A percentile compares a stretch with the other conserved stretches of the same genome.
Evolutionary conservation across 2,329 filamentous ascomycete species (phyloP).

Genomic region (Sporothrix dimorphospora): DNA sequence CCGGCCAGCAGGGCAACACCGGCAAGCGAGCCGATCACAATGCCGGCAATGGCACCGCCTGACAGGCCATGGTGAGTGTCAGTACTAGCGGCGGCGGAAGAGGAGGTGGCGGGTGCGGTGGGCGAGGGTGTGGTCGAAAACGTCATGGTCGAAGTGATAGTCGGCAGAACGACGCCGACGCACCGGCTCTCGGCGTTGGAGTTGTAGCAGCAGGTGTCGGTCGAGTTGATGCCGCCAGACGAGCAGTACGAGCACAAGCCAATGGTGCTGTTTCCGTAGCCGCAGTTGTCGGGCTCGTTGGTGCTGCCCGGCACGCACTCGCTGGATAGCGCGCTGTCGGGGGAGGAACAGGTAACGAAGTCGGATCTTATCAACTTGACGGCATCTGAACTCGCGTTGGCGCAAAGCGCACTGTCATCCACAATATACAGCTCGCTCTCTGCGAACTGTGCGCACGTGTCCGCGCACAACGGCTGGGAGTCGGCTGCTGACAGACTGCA

Average conservation of each 20-base stretch:
- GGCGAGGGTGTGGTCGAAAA: slow-evolving; percentile 54
- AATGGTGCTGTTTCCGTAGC: slow-evolving; percentile 70
- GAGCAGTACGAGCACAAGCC: slow-evolving; percentile 89
- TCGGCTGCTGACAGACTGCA: slow-evolving; percentile 69
- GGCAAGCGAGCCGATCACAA: slow-evolving; percentile 78
- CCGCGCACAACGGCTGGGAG: slow-evolving; percentile 80
- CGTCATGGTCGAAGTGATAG: slow-evolving; percentile 69
- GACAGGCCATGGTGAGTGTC: slow-evolving; percentile 56
- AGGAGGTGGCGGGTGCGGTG: slow-evolving; percentile 50
- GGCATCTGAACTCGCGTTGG: slow-evolving; percentile 65
- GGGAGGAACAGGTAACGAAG: slow-evolving; percentile 85
- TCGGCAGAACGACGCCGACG: slow-evolving; percentile 74
- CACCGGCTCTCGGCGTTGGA: slow-evolving; percentile 76
- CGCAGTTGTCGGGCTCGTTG: slow-evolving; percentile 88
- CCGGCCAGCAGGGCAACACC: slow-evolving; percentile 71
- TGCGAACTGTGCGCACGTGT: slow-evolving; percentile 81
- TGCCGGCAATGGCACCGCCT: slow-evolving; percentile 87
- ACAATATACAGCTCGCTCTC: slow-evolving; percentile 86
- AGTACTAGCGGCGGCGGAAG: slow-evolving; percentile 34
- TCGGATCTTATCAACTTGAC: slow-evolving; percentile 83
- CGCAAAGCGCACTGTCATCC: slow-evolving; percentile 73
- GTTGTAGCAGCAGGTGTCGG: slow-evolving; percentile 91
- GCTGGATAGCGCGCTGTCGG: slow-evolving; percentile 74
- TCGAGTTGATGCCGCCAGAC: slow-evolving; percentile 82
- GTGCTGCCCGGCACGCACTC: slow-evolving; percentile 73